phyloP scores from a whole-genome alignment of 2,329 filamentous ascomycete genomes.

The Ophiostoma himal-ulmi region DNA sequence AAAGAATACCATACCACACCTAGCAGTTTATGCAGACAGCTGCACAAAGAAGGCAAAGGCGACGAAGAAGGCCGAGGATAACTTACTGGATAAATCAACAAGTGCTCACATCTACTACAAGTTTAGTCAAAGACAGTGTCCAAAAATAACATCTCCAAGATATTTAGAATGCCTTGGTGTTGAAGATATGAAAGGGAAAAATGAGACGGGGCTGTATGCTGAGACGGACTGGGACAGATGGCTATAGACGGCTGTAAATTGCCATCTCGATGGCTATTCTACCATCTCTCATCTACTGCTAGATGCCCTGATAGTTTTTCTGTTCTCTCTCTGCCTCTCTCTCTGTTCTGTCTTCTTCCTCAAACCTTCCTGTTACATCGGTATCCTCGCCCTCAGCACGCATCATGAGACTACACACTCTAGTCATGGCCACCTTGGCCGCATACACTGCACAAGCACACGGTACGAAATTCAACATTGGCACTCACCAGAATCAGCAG shows the following conservation, averaged over 20 bases:
- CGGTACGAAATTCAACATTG: background rate
- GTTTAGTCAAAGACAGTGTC: background rate
- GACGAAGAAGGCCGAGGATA: background rate
- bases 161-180: background rate
- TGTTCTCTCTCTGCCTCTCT: background rate
- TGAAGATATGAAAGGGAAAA: background rate
- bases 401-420: background rate
- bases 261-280: background rate
- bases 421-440: background rate
- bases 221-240: background rate
- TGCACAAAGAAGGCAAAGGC: background rate
- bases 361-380: background rate
- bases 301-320: background rate
- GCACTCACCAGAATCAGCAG: background rate
- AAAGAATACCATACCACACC: background rate
- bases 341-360: background rate
- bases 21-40: background rate
- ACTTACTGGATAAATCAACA: background rate
- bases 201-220: background rate
- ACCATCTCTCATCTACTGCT: background rate
- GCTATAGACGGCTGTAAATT: background rate
- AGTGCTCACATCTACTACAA: background rate
- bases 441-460: background rate
- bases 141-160: conserved; percentile 11
- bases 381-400: background rate